Percentiles rank a stretch among this genome's conserved stretches.
Evolutionary conservation across 2,329 filamentous ascomycete genomes (phyloP).

Genomic region (Fusarium sambucinum): DNA sequence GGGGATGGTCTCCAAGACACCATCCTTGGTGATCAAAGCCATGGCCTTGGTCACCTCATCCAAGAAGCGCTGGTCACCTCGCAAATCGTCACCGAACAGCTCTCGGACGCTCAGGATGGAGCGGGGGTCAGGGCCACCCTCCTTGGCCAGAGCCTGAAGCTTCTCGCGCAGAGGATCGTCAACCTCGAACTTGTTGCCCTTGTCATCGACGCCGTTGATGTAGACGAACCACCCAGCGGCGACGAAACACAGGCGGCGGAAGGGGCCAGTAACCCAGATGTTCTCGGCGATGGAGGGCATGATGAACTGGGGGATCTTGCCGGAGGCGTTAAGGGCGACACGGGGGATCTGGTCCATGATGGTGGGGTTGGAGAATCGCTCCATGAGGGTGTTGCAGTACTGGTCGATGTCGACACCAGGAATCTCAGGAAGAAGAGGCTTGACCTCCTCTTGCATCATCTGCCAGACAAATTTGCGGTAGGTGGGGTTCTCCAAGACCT

Average conservation of each 20-base stretch:
- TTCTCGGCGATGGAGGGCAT: conserved; percentile 61
- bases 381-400: conserved; percentile 65
- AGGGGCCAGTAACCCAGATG: conserved; percentile 60
- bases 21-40: conserved; percentile 60
- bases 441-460: conserved; percentile 68
- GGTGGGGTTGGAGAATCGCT: conserved; percentile 67
- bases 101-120: conserved; percentile 60
- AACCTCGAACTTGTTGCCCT: conserved; percentile 56
- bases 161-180: conserved; percentile 64
- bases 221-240: conserved; percentile 65
- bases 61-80: conserved; percentile 61
- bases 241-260: conserved; percentile 62
- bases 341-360: conserved; percentile 67
- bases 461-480: conserved; percentile 63
- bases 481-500: conserved; percentile 63
- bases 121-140: conserved; percentile 57
- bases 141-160: conserved; percentile 59
- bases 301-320: conserved; percentile 67
- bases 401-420: conserved; percentile 63
- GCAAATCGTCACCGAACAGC: conserved; percentile 65
- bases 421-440: conserved; percentile 64
- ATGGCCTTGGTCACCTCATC: conserved; percentile 61
- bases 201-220: conserved; percentile 63
- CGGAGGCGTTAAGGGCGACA: conserved; percentile 63
- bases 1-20: conserved; percentile 62